Conservation (phyloP, 2,329 filamentous ascomycete species). For the Ophiocordyceps camponoti-leonardi region DNA sequence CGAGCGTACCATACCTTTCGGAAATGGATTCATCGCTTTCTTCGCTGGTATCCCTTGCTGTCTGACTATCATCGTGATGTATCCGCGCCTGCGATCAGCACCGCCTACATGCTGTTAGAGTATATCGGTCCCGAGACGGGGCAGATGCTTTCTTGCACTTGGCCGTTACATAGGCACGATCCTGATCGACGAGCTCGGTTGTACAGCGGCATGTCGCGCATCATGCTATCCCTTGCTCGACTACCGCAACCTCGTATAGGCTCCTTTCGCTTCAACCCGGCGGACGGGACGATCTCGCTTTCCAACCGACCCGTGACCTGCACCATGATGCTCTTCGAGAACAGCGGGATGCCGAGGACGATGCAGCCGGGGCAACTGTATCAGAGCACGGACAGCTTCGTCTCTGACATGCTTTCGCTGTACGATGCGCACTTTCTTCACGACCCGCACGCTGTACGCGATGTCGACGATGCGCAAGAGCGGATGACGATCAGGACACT, state of each 20-base stretch:
- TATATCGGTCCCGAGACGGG: constrained; percentile 7
- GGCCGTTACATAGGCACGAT: constrained; percentile 4
- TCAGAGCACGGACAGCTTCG: constrained; percentile 10
- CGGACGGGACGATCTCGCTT: constrained; percentile 12
- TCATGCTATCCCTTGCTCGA: constrained; percentile 7
- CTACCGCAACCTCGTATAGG: constrained; percentile 7
- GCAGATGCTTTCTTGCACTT: constrained; percentile 8
- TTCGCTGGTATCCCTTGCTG: constrained; percentile 5
- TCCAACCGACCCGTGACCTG: constrained; percentile 9
- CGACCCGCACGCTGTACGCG: constrained; percentile 10
- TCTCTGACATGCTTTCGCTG: constrained; percentile 10
- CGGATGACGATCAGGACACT: constrained; percentile 11
- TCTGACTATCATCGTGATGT: constrained; percentile 4
- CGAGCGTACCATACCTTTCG: constrained; percentile 1
- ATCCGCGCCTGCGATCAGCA: constrained; percentile 1
- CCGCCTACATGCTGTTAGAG: constrained; percentile 8
- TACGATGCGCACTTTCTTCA: constrained; percentile 11
- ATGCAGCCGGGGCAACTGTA: constrained; percentile 15
- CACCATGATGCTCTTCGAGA: constrained; percentile 10
- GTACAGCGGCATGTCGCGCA: constrained; percentile 6
- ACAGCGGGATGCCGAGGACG: constrained; percentile 13
- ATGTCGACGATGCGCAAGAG: constrained; percentile 10
- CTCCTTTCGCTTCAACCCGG: constrained; percentile 6
- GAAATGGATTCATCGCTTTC: constrained; percentile 2
- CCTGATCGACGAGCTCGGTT: constrained; percentile 2